Percentiles rank a stretch among this genome's conserved stretches.
Evolutionary conservation across 441 rosid genomes (phyloP).

Genomic region (Mallotus japonicus): DNA sequence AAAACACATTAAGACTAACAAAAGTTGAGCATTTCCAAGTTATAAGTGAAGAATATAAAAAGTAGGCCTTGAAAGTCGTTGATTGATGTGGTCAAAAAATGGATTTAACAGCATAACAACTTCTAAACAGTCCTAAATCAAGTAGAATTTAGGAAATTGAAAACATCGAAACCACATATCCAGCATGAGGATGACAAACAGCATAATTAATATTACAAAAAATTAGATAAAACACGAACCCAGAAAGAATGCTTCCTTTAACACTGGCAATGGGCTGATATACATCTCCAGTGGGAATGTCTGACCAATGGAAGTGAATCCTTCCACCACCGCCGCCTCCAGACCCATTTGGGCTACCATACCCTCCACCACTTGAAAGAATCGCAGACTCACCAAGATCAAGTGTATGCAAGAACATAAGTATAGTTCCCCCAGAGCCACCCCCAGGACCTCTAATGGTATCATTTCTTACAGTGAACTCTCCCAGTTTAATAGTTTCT

Average conservation of each 20-base stretch:
- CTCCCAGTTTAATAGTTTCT: conserved; percentile 30
- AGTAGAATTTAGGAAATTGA: neutral
- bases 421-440: conserved; percentile 97
- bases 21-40: neutral
- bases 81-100: no score
- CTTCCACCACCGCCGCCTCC: conserved; percentile 99
- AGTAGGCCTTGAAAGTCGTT: no score
- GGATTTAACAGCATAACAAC: neutral
- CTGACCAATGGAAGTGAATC: conserved; percentile 98
- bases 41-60: conserved; percentile 1
- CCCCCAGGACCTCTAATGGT: conserved; percentile 75
- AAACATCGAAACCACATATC: neutral
- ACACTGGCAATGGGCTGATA: conserved; percentile 97
- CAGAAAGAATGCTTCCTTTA: conserved; percentile 60
- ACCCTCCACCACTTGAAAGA: conserved; percentile 92
- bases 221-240: conserved; percentile 50
- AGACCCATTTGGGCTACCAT: conserved; percentile 72
- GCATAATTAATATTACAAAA: conserved; percentile 3
- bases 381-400: conserved; percentile 60
- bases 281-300: conserved; percentile 97
- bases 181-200: conserved; percentile 8
- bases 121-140: neutral
- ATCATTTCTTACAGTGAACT: conserved; percentile 27
- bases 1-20: conserved; percentile 1
- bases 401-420: conserved; percentile 69